Evolutionary conservation across 306 rosid genomes (phyloP).

Genomic region (Casuarina cunninghamiana): DNA sequence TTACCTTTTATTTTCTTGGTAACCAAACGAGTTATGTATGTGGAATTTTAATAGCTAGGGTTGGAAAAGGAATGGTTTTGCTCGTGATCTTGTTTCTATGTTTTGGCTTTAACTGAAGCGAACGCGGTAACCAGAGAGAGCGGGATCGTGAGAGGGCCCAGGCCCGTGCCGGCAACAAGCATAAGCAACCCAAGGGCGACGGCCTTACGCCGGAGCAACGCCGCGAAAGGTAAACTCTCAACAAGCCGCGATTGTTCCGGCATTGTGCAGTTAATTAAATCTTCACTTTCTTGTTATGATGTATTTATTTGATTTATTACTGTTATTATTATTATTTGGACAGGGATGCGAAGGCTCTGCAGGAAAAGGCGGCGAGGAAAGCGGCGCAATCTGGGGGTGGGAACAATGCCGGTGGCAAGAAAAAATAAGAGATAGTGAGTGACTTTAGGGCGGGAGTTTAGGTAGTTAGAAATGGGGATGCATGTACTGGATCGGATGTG

Average conservation of each 20-base stretch:
- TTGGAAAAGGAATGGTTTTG: neutral
- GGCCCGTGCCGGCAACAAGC: slow-evolving; percentile 41
- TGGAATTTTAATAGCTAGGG: neutral
- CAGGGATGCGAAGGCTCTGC: slow-evolving; percentile 78
- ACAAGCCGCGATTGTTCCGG: neutral
- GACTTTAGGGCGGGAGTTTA: neutral
- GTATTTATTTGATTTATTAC: neutral
- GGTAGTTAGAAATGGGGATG: slow-evolving; percentile 18
- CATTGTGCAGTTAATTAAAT: neutral
- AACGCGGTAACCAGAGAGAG: slow-evolving; percentile 80
- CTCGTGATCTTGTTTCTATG: slow-evolving; percentile 4
- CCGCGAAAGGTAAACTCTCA: slow-evolving; percentile 67
- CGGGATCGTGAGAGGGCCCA: slow-evolving; percentile 75
- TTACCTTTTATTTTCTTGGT: neutral
- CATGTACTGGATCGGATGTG: slow-evolving; percentile 20
- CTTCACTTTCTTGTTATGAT: neutral
- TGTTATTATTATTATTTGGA: neutral
- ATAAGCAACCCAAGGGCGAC: slow-evolving; percentile 43
- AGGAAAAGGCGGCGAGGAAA: slow-evolving; percentile 65
- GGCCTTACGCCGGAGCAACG: slow-evolving; percentile 86
- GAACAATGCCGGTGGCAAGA: slow-evolving; percentile 38
- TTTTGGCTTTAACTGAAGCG: slow-evolving; percentile 55
- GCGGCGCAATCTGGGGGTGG: slow-evolving; percentile 52
- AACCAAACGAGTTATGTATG: neutral
- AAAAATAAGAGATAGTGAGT: slow-evolving; percentile 30